Evolutionary conservation across 306 rosid species (phyloP), one percentile per base, ranked within the genome.

Genomic region (Canavalia ensiformis): DNA sequence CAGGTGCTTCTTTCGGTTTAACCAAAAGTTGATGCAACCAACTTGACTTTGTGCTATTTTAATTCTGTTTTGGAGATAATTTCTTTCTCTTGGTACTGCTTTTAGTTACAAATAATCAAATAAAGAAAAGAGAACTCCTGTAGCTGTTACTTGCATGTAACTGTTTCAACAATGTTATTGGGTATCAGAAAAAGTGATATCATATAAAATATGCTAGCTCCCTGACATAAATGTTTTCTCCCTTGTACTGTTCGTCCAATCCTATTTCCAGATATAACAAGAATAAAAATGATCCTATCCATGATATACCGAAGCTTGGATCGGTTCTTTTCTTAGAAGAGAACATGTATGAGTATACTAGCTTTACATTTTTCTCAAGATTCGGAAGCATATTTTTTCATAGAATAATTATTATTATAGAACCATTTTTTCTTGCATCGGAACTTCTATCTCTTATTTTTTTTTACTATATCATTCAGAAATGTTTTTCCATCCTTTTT

Each of bases 1-100:
- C 64, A 79, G 69, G 84, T 84, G 84, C 41, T 80, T 68, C 25
- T 68, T 5, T 68, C 13, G 55, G 55, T 58, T 74, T 68, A 46
- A 81, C 79, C 84, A 80, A 80, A 76, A 88, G 92, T 84, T 85
- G 97, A 87, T 92, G 80, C 94, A 92, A 84, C 97, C 34, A 92
- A 86, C 86, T 80, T 82, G 83, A 92, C 94, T 90, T 33, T 72
- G 56, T 29, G 25, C n/a, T 46, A 47, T 37, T 41, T 58, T 33
- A 44, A 3, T 66, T 28, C 60, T 0, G 76, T 66, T 68, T 58
- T 10, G 52, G 77, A 42, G 44, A 28, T 29, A 49, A 57, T 49
- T 75, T 79, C 62, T 68, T 69, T 69, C 76, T 34, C 82, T 55
- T 75, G 55, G 73, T 31, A 44, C 60, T 29, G 25, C 4, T 57